phyloP scores from a whole-genome alignment of 2,329 filamentous ascomycete species.

The Pseudogymnoascus sp. region DNA sequence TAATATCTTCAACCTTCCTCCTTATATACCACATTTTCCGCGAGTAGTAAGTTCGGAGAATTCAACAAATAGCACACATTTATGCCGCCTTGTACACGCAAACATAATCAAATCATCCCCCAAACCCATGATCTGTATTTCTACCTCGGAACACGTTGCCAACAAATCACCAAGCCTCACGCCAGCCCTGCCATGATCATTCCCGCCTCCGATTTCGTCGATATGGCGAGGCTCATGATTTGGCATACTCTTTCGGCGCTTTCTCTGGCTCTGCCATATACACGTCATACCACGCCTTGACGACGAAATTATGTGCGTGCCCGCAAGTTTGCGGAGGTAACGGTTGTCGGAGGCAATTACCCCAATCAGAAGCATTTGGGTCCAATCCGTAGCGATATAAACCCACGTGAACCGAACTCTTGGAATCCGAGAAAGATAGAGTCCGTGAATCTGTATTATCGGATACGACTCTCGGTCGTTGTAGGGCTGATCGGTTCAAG shows the following conservation, averaged over 20 bases:
- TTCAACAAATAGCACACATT: background rate
- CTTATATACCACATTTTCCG: background rate
- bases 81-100: slow-evolving; percentile 5
- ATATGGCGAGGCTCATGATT: slow-evolving; percentile 2
- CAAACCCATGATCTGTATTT: slow-evolving; percentile 3
- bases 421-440: background rate
- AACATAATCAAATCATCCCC: slow-evolving; percentile 4
- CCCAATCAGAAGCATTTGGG: background rate
- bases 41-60: background rate
- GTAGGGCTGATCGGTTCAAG: background rate
- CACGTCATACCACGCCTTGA: slow-evolving; percentile 1
- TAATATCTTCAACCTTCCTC: background rate
- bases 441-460: background rate
- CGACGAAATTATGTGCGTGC: background rate
- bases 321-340: background rate
- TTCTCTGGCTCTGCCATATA: background rate
- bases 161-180: background rate
- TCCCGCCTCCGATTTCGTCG: background rate
- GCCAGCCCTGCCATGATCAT: background rate
- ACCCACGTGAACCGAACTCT: background rate
- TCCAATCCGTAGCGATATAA: background rate
- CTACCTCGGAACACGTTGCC: background rate
- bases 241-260: background rate
- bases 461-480: background rate
- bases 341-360: background rate